Percentiles rank a stretch among this genome's conserved stretches.
Conservation (phyloP, 1,284 basidiomycete species). For the Hymenochaete sp. region DNA sequence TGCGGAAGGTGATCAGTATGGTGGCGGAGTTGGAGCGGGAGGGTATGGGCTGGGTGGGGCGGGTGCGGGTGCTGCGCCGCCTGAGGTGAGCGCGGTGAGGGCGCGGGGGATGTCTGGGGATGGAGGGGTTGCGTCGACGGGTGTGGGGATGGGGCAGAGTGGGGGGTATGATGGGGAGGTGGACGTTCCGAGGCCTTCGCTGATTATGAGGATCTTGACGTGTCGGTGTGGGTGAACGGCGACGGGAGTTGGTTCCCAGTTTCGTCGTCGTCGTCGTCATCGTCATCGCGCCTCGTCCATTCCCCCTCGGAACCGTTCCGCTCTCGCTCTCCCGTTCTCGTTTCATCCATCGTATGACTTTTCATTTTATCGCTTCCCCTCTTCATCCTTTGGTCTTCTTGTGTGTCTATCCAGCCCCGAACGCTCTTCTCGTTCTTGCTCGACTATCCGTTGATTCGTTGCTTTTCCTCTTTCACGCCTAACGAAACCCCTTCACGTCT, state of each 20-base stretch:
- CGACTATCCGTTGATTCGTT: too few relatives aligned
- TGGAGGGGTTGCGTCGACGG: constrained; percentile 45
- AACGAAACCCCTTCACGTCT: not conserved
- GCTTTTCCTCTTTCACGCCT: not conserved
- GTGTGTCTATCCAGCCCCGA: too few relatives aligned
- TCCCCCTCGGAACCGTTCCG: not conserved
- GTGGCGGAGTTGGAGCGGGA: not conserved
- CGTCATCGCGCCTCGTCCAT: not conserved
- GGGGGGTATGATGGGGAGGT: constrained; percentile 44
- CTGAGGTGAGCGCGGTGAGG: constrained; percentile 61
- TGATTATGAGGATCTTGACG: constrained; percentile 58
- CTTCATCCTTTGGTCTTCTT: too few relatives aligned
- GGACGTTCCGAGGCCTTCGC: constrained; percentile 43
- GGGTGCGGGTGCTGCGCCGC: constrained; percentile 61
- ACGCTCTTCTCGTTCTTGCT: too few relatives aligned
- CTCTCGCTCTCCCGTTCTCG: not conserved
- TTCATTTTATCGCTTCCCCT: not conserved
- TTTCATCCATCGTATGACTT: not conserved
- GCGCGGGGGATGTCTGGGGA: constrained; percentile 60
- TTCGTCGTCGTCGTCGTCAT: not conserved
- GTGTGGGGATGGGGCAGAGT: constrained; percentile 44
- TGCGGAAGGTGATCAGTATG: constrained; percentile 45
- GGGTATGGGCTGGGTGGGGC: constrained; percentile 35
- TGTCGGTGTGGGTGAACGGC: constrained; percentile 58
- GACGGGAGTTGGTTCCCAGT: not conserved